These are phyloP conservation scores for Brettanomyces anomalus DNA, from an alignment of 805 yeast genomes.

Conservation along the genomic window DNA sequence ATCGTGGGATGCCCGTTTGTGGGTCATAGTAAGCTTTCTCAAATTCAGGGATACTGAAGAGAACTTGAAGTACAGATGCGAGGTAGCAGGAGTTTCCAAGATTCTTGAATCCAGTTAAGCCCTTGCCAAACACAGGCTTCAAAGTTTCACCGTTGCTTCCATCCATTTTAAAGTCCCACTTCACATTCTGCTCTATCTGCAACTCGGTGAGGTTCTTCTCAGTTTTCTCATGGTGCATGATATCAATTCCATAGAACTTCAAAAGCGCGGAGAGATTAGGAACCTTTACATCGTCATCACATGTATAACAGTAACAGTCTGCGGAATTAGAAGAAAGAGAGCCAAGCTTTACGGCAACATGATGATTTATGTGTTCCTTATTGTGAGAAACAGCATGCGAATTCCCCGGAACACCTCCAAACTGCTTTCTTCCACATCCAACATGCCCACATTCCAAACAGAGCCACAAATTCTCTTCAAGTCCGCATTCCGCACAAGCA, in stretches of 20 bases:
- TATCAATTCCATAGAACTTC: slow-evolving; percentile 58
- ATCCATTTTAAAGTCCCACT: slow-evolving; percentile 86
- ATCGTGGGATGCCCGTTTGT: slow-evolving; percentile 27
- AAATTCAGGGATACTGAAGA: slow-evolving; percentile 40
- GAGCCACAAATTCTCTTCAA: slow-evolving; percentile 80
- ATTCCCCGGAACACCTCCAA: slow-evolving; percentile 90
- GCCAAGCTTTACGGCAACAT: slow-evolving; percentile 85
- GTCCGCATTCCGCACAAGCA: slow-evolving; percentile 50
- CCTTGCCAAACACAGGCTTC: slow-evolving; percentile 62
- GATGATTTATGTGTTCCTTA: slow-evolving; percentile 45
- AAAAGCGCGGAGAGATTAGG: slow-evolving; percentile 44
- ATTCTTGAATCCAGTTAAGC: slow-evolving; percentile 77
- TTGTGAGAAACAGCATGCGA: slow-evolving; percentile 81
- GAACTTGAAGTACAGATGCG: slow-evolving; percentile 68
- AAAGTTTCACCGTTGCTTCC: slow-evolving; percentile 60
- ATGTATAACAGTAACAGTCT: slow-evolving; percentile 81
- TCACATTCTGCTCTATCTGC: slow-evolving; percentile 85
- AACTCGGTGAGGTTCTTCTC: slow-evolving; percentile 85
- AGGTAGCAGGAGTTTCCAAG: slow-evolving; percentile 91
- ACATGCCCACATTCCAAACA: slow-evolving; percentile 85
- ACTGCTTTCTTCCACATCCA: slow-evolving; percentile 93
- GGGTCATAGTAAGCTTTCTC: slow-evolving; percentile 29
- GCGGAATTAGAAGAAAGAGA: slow-evolving; percentile 72
- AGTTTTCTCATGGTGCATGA: slow-evolving; percentile 48
- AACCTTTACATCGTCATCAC: slow-evolving; percentile 84